Evolutionary conservation across 2,329 filamentous ascomycete species (phyloP), one percentile per base, ranked within the genome.

Genomic region (Fusarium pseudoanthophilum): DNA sequence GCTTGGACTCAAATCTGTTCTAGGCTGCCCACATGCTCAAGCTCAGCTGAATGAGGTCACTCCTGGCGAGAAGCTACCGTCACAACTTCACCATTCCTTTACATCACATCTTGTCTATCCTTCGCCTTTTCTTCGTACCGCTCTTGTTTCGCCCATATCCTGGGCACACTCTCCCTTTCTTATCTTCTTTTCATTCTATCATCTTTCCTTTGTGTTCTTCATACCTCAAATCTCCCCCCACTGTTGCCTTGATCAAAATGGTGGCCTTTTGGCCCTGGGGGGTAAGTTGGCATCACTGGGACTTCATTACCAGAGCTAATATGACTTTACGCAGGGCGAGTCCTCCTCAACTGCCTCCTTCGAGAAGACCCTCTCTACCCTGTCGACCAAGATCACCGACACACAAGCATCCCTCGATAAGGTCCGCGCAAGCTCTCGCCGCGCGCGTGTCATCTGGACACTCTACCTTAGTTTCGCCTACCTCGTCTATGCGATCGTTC

Each of bases 391-490:
- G 84, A 98, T 99, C 81, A 87, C 92, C 45, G 88, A 90, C 72
- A 90, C 92, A 5, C 92, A 92, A 77, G 85, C 91, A 46, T 90
- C 88, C 58, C 91, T 98, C 74, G 95, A 97, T 78, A 86, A 86
- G 46, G 87, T 92, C 43, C 91, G 94, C 52, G 88, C 92, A 75
- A 89, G 89, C 69, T 91, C 93, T 56, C 91, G 95, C 65, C 92
- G 95, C 66, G 89, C 92, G 77, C 95, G 93, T 76, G 93, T 94
- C 42, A 89, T 98, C 62, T 95, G 92, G 90, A 97, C 95, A 0
- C 89, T 99, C 20, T 99, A 98, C 81, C 91, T 95, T 6, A 91
- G 91, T 63, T 95, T 99, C 78, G 93, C 92, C 57, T 99, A 98
- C 82, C 91, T 98, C 8, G 89, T 98, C 52, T 95, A 94, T 77